These are phyloP conservation scores for Ambrosiella cleistominuta DNA, from an alignment of 2,329 filamentous ascomycete species.

Conservation along the genomic window DNA sequence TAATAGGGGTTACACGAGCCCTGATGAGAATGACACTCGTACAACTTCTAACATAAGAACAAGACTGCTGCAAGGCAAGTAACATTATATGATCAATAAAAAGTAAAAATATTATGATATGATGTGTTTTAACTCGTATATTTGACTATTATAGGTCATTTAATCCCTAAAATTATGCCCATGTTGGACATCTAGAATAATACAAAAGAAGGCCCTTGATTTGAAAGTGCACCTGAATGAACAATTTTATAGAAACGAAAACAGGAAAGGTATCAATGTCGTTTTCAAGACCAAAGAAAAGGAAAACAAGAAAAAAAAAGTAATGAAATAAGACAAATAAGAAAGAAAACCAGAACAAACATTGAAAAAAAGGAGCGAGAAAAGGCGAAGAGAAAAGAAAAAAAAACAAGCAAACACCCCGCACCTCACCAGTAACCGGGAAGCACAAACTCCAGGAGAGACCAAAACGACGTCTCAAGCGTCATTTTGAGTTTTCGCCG, in stretches of 20 bases:
- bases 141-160: too few species aligned
- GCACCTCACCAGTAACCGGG: background rate
- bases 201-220: background rate
- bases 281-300: too few species aligned
- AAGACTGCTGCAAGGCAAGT: too few species aligned
- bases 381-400: background rate
- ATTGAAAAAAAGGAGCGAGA: background rate
- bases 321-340: background rate
- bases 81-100: too few species aligned
- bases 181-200: background rate
- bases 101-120: too few species aligned
- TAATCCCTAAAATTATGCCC: too few species aligned
- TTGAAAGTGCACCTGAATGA: background rate
- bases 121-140: too few species aligned
- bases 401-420: background rate
- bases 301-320: background rate
- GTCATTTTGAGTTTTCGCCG: conserved; percentile 17
- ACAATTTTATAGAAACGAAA: background rate
- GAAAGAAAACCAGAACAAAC: background rate
- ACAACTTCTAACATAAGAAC: too few species aligned
- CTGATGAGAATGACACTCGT: too few species aligned
- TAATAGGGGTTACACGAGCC: too few species aligned
- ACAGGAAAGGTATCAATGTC: background rate
- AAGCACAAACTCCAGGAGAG: background rate
- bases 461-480: background rate